These are phyloP conservation scores for Basidiobolus meristosporus DNA, from an alignment of 371 early-diverging fungal species.

Conservation along the genomic window DNA sequence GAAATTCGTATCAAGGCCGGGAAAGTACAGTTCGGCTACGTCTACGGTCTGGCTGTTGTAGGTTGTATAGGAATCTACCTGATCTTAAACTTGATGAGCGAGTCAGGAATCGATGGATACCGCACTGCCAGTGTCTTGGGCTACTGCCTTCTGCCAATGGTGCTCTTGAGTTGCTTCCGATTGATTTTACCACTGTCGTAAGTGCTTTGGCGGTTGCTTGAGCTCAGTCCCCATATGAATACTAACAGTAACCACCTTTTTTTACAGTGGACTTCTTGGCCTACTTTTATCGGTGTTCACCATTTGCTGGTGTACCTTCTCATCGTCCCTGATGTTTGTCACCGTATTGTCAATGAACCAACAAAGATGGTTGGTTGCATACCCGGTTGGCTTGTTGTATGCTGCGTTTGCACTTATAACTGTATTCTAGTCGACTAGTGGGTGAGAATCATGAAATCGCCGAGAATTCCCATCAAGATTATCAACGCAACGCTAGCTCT, in stretches of 20 bases:
- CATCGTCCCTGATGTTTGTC: constrained; percentile 89
- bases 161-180: constrained; percentile 53
- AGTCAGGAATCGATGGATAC: constrained; percentile 66
- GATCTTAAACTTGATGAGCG: constrained; percentile 87
- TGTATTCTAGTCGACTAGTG: no score
- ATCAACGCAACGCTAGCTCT: no score
- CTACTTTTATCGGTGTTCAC: constrained; percentile 37
- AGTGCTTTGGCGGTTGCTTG: constrained; percentile 5
- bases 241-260: neutral
- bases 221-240: neutral
- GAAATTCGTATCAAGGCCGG: constrained; percentile 32
- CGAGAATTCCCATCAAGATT: no score
- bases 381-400: constrained; percentile 88
- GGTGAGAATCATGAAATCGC: no score
- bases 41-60: constrained; percentile 85
- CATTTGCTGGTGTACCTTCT: constrained; percentile 85
- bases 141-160: constrained; percentile 90
- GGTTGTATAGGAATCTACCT: constrained; percentile 75
- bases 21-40: constrained; percentile 90
- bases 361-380: constrained; percentile 86
- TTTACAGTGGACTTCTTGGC: constrained; percentile 23
- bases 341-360: constrained; percentile 81
- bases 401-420: constrained; percentile 88
- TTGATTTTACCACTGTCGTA: constrained; percentile 19
- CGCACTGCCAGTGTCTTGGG: constrained; percentile 89